Conservation (phyloP, 1,284 basidiomycete species). For the Singerocomus inundabilis region DNA sequence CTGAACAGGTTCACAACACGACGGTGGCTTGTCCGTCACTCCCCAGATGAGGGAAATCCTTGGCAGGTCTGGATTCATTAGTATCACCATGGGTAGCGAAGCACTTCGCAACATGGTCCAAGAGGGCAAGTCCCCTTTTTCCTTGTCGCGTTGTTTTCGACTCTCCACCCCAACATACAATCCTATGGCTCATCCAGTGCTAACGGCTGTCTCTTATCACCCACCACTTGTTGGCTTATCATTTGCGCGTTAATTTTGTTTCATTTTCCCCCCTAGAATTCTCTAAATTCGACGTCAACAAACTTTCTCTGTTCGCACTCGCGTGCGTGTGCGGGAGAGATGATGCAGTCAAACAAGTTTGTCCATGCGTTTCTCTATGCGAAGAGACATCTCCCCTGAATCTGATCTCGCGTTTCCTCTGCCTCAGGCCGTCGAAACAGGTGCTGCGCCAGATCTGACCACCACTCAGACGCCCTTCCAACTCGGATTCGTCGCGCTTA, state of each 20-base stretch:
- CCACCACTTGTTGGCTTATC: not conserved
- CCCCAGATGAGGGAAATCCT: conserved; percentile 41
- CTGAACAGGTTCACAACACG: conserved; percentile 7
- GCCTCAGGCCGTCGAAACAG: conserved; percentile 38
- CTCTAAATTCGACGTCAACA: conserved; percentile 22
- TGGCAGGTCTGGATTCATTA: conserved; percentile 37
- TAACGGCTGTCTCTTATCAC: not conserved
- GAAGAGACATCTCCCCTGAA: not conserved
- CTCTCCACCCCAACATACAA: not conserved
- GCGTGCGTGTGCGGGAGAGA: conserved; percentile 39
- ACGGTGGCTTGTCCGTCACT: conserved; percentile 38
- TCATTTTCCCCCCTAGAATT: conserved; percentile 18
- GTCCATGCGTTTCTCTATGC: conserved; percentile 7
- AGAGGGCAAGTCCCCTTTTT: conserved; percentile 28
- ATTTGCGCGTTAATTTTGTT: not conserved
- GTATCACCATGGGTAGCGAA: conserved; percentile 33
- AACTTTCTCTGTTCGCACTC: conserved; percentile 39
- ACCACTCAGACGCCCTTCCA: conserved; percentile 47
- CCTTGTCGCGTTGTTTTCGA: not conserved
- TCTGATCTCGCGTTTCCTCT: not conserved
- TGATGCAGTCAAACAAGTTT: conserved; percentile 32
- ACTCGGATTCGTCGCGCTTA: conserved; percentile 45
- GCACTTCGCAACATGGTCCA: conserved; percentile 39
- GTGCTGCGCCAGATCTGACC: conserved; percentile 41
- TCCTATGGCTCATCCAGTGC: not conserved